Base-by-base conservation (phyloP, 176 grass and related monocot genomes). In the Hordeum marinum region DNA sequence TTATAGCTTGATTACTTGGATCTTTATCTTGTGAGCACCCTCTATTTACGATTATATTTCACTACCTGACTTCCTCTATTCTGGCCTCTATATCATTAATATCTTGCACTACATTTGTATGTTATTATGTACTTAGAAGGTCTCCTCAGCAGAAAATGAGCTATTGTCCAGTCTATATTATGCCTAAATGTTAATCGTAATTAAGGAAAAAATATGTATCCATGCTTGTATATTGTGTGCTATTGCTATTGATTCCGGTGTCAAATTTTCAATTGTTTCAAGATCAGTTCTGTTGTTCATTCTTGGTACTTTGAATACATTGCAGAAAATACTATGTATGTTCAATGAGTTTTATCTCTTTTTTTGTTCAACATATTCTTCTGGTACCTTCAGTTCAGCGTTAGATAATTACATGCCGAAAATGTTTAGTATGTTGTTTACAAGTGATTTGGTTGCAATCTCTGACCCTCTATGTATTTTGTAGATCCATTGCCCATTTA, bases 1-100 rank as follows among this genome's bases (percentile, higher is more conserved):
- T 85, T 97, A 41, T 90, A 94, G 80, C 94, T 97, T 83, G 92
- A 94, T 25, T 97, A 94, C 81, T 21, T 97, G 37, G 90, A 97
- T 54, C 92, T 97, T 86, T 94, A 97, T 34, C 94, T 97, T 73
- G 92, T 97, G 52, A 15, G 83, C 94, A 70, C 63, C 54, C 61
- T 15, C 50, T 67, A 9, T 75, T 83, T 75, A 69, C 48, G 31
- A 48, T 50, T 79, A 12, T 58, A 36, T 31, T 71, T 29, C 29
- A 29, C 1, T 29, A 29, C 29, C 29, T 25, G 0, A 37, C 23
- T 58, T 52, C 48, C 15, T 18, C 15, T 2, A 18, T 17, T 52
- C 13, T 52, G 48, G 5, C 7, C 48, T 52, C 6, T 7, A 52
- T 2, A 52, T 18, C 48, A 52, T 52, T 52, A 14, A 52, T 52